Percentiles rank a stretch among this genome's conserved stretches.
Evolutionary conservation across 371 early-diverging fungal species (phyloP).

Genomic region (Mortierella sp.): DNA sequence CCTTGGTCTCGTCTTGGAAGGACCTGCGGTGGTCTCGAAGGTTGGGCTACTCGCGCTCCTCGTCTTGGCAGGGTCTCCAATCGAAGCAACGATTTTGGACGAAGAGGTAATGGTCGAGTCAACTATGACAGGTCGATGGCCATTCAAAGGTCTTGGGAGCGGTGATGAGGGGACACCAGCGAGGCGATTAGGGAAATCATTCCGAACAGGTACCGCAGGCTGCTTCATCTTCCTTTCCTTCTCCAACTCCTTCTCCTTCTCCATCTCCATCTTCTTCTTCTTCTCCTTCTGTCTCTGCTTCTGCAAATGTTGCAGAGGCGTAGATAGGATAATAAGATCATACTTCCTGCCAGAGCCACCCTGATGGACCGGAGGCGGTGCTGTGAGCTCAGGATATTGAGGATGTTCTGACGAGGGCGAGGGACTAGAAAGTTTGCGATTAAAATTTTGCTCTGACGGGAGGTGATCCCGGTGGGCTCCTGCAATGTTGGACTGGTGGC

Average conservation of each 20-base stretch:
- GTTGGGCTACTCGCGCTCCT: not conserved
- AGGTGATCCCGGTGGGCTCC: not conserved
- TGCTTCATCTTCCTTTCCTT: too few species aligned
- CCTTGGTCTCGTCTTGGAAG: too few species aligned
- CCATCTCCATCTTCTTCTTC: too few species aligned
- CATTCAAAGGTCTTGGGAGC: constrained; percentile 20
- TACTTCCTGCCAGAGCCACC: not conserved
- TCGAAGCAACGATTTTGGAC: constrained; percentile 9
- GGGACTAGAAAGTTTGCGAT: not conserved
- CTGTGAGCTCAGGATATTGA: not conserved
- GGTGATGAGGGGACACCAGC: constrained; percentile 5
- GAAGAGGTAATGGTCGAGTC: constrained; percentile 10
- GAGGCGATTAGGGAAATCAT: not conserved
- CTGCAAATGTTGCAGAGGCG: too few species aligned
- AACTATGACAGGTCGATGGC: constrained; percentile 15
- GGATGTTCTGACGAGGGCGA: too few species aligned
- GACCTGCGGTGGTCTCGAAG: too few species aligned
- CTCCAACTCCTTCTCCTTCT: too few species aligned
- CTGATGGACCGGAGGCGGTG: not conserved
- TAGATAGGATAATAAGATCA: too few species aligned
- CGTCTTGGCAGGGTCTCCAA: not conserved
- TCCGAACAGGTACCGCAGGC: not conserved
- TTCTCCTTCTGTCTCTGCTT: too few species aligned
- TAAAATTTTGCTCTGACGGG: too few species aligned
- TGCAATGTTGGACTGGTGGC: too few species aligned